These are phyloP conservation scores for Suillus brevipes DNA, from an alignment of 768 basidiomycete genomes.

Conservation along the genomic window DNA sequence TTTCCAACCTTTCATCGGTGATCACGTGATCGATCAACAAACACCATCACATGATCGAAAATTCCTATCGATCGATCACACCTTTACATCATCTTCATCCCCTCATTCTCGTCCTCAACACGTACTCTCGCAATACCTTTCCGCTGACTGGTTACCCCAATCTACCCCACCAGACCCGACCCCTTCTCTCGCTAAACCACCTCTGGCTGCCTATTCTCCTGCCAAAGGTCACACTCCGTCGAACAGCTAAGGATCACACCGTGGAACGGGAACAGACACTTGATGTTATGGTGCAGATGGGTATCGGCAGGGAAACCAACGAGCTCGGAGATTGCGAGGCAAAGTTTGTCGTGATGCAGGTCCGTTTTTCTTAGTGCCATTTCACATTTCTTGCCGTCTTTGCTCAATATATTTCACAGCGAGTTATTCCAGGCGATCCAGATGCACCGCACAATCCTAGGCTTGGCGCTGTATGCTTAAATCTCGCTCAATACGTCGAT, in stretches of 20 bases:
- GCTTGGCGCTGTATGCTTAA: slow-evolving; percentile 65
- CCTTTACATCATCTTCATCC: slow-evolving; percentile 26
- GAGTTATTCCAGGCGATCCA: slow-evolving; percentile 57
- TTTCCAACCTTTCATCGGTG: too few species aligned
- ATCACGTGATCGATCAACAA: too few species aligned
- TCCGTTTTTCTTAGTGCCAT: slow-evolving; percentile 18
- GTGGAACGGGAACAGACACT: slow-evolving; percentile 63
- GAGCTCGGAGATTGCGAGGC: slow-evolving; percentile 56
- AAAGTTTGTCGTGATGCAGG: slow-evolving; percentile 66
- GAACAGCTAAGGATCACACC: slow-evolving; percentile 63
- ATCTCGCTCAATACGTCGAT: slow-evolving; percentile 74
- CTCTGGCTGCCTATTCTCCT: slow-evolving; percentile 29
- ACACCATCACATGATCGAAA: too few species aligned
- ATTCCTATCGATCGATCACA: too few species aligned
- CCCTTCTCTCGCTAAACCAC: slow-evolving; percentile 10
- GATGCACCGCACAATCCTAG: slow-evolving; percentile 57
- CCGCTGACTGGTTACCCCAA: slow-evolving; percentile 28
- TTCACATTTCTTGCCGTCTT: background rate
- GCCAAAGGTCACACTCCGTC: slow-evolving; percentile 60
- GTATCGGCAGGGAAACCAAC: slow-evolving; percentile 52
- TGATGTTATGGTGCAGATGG: slow-evolving; percentile 57
- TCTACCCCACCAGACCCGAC: background rate
- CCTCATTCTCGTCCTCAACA: slow-evolving; percentile 6
- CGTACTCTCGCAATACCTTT: slow-evolving; percentile 23
- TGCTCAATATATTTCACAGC: slow-evolving; percentile 35